phyloP scores from a whole-genome alignment of 1,284 basidiomycete genomes.

The Gymnopus androsaceus region DNA sequence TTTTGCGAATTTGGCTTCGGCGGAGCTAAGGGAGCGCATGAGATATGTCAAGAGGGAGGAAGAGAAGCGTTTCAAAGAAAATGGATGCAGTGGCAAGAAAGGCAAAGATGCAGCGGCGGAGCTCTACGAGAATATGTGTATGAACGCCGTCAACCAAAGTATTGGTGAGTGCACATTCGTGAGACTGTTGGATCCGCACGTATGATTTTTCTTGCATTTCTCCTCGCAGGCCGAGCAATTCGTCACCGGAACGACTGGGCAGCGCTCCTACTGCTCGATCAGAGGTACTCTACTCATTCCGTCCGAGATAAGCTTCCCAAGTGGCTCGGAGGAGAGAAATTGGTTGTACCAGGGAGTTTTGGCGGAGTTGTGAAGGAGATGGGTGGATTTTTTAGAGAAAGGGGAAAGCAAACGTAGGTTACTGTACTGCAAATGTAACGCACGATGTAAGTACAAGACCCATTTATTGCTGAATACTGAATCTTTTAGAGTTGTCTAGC shows the following conservation, averaged over 20 bases:
- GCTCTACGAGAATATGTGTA: constrained; percentile 91
- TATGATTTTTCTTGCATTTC: neutral
- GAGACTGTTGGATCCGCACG: neutral
- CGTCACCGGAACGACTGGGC: constrained; percentile 89
- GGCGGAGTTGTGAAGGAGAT: constrained; percentile 74
- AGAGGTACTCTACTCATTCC: constrained; percentile 66
- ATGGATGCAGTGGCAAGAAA: constrained; percentile 36
- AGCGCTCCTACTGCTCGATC: constrained; percentile 81
- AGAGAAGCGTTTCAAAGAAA: constrained; percentile 38
- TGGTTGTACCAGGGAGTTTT: constrained; percentile 69
- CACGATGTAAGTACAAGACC: no score
- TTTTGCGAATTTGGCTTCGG: constrained; percentile 89
- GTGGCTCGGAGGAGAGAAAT: constrained; percentile 79
- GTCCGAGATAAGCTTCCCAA: constrained; percentile 80
- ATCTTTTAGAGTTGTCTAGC: no score
- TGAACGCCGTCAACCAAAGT: constrained; percentile 96
- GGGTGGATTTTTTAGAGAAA: constrained; percentile 66
- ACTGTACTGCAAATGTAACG: no score
- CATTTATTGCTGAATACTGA: no score
- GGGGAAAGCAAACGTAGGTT: constrained; percentile 31
- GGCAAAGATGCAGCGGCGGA: constrained; percentile 71
- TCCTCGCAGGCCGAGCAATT: constrained; percentile 77
- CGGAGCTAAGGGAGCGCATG: constrained; percentile 91
- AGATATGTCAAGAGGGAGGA: constrained; percentile 73
- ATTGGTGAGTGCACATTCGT: constrained; percentile 63